A percentile compares a stretch with the other conserved stretches of the same genome.
phyloP scores from a whole-genome alignment of 2,329 filamentous ascomycete species.

The Beauveria medogensis region DNA sequence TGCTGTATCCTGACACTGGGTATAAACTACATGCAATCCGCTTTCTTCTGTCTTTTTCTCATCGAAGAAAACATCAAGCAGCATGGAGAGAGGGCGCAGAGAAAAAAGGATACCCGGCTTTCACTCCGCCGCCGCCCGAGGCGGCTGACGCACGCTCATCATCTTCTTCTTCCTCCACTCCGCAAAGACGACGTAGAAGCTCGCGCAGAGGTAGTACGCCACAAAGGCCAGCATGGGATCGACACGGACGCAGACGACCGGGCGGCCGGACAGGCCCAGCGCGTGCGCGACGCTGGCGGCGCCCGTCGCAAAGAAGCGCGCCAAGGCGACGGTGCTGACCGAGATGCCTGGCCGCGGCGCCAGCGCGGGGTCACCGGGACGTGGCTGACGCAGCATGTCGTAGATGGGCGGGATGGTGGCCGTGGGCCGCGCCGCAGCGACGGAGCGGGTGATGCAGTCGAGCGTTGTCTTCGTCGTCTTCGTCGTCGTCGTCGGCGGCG shows the following conservation, averaged over 20 bases:
- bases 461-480: neutral
- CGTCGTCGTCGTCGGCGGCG: neutral
- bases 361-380: neutral
- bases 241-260: slow-evolving; percentile 3
- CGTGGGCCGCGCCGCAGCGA: neutral
- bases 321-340: neutral
- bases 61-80: too few relatives aligned
- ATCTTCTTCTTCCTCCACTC: neutral
- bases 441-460: slow-evolving; percentile 2
- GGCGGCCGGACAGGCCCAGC: neutral
- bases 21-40: neutral
- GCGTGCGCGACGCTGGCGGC: slow-evolving; percentile 1
- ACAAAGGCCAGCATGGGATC: slow-evolving; percentile 6
- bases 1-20: neutral
- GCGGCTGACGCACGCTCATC: neutral
- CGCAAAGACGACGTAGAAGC: neutral
- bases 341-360: neutral
- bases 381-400: neutral
- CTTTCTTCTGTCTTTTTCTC: too few relatives aligned
- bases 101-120: too few relatives aligned
- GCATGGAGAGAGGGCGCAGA: too few relatives aligned
- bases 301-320: slow-evolving; percentile 2
- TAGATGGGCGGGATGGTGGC: slow-evolving; percentile 1
- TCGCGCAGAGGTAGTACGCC: slow-evolving; percentile 3
- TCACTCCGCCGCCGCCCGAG: neutral